Conservation (phyloP, 2,329 filamentous ascomycete species). For the Fusarium sororula region DNA sequence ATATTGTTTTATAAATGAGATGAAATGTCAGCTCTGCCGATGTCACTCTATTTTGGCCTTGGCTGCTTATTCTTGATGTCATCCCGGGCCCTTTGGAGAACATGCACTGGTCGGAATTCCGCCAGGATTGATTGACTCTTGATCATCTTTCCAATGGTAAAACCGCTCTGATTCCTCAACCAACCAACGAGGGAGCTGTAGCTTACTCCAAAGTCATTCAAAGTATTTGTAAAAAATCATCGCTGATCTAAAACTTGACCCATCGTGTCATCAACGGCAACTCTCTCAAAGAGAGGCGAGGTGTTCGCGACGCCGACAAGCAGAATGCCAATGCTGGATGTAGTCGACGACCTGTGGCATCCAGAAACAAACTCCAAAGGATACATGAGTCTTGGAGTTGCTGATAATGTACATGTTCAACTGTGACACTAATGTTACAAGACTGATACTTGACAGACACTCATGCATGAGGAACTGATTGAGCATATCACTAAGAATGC, state of each 20-base stretch:
- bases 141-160: no score
- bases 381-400: background rate
- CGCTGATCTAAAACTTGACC: no score
- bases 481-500: background rate
- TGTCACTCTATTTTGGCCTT: background rate
- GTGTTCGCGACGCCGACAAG: background rate
- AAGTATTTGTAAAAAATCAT: no score
- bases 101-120: no score
- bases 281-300: background rate
- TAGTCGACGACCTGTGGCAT: background rate
- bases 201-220: no score
- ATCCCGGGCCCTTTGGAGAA: background rate
- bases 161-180: no score
- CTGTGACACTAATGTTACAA: fast-evolving
- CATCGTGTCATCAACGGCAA: background rate
- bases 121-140: fast-evolving
- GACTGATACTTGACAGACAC: background rate
- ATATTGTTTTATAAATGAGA: fast-evolving
- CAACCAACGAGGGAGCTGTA: no score
- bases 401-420: background rate
- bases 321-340: background rate
- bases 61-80: background rate
- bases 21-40: background rate
- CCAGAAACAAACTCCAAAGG: background rate
- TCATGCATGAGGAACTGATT: background rate